phyloP scores from a whole-genome alignment of 768 basidiomycete genomes.

The Chiua virens region DNA sequence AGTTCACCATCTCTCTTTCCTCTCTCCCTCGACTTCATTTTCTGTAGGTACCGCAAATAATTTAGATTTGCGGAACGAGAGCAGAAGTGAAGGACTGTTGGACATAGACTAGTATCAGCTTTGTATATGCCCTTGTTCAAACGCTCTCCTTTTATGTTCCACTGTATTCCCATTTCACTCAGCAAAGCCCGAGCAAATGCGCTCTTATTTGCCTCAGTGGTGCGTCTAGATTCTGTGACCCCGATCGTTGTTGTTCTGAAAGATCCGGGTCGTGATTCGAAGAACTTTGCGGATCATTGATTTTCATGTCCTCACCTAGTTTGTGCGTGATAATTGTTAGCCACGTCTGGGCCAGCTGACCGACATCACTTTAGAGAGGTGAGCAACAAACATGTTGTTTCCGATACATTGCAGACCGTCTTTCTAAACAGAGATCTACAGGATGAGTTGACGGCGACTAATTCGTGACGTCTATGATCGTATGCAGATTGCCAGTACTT shows the following conservation, averaged over 20 bases:
- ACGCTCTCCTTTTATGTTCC: neutral
- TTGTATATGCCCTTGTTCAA: constrained; percentile 20
- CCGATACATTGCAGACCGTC: no score
- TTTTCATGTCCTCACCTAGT: no score
- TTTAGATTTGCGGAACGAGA: neutral
- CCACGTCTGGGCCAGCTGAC: no score
- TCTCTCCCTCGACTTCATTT: neutral
- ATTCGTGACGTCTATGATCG: no score
- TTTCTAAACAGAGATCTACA: no score
- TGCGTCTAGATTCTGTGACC: neutral
- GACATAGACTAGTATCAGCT: constrained; percentile 24
- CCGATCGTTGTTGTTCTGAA: neutral
- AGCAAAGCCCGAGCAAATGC: neutral
- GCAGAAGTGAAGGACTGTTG: constrained; percentile 8
- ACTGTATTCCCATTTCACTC: constrained; percentile 2
- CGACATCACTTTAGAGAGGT: no score
- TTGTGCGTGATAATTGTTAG: no score
- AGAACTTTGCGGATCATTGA: neutral
- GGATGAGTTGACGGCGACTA: no score
- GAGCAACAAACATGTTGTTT: no score
- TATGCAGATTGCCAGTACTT: no score
- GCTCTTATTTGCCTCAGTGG: neutral
- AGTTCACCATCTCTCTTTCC: constrained; percentile 9
- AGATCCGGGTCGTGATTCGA: neutral
- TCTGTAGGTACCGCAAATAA: constrained; percentile 30